These are phyloP conservation scores for Aspergillus versicolor DNA, from an alignment of 2,329 filamentous ascomycete genomes.

Conservation along the genomic window DNA sequence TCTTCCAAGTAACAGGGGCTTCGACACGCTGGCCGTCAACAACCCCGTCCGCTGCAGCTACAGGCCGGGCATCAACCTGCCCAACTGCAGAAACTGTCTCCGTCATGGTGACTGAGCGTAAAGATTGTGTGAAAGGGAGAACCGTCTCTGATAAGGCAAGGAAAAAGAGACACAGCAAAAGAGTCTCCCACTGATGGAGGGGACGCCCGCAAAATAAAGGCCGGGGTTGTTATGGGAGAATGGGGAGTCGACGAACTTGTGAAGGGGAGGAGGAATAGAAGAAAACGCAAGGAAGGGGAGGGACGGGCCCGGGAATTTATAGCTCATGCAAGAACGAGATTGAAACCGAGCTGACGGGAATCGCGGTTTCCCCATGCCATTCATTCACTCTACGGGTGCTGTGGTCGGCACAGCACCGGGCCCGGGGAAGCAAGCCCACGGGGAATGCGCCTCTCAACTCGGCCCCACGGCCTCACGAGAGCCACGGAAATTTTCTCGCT, in stretches of 20 bases:
- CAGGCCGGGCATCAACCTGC: neutral
- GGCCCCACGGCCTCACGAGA: slow-evolving; percentile 4
- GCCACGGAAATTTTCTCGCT: neutral
- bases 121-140: neutral
- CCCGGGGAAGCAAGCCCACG: slow-evolving; percentile 19
- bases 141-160: neutral
- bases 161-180: neutral
- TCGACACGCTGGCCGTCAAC: slow-evolving; percentile 56
- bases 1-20: slow-evolving; percentile 58
- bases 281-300: neutral
- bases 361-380: slow-evolving; percentile 8
- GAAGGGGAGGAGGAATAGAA: neutral
- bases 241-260: neutral
- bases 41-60: slow-evolving; percentile 35
- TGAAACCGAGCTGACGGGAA: neutral
- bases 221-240: neutral
- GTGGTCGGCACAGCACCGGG: slow-evolving; percentile 10
- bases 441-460: slow-evolving; percentile 13
- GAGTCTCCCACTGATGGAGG: neutral
- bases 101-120: neutral
- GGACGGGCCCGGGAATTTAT: slow-evolving; percentile 2
- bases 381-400: neutral
- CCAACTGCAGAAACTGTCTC: neutral
- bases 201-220: neutral
- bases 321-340: neutral